Conservation (phyloP, 78 protist species). For the Dictyostelium capitatum region DNA sequence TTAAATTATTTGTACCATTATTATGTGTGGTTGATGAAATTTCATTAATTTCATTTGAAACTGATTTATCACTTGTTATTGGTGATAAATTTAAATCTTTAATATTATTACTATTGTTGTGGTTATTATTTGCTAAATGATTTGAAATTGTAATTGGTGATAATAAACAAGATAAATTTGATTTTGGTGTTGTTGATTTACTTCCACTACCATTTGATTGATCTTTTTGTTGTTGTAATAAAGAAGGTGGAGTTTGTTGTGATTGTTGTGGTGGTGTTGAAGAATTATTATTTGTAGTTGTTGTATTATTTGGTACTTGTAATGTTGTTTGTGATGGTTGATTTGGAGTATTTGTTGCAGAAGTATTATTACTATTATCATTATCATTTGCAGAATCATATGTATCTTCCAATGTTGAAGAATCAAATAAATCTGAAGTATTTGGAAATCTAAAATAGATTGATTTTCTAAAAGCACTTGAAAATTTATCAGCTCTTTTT, state of each 20-base stretch:
- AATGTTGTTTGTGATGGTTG: conserved; percentile 12
- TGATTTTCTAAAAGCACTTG: conserved; percentile 65
- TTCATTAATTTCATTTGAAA: conserved; percentile 1
- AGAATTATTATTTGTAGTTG: not conserved
- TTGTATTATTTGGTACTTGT: not conserved
- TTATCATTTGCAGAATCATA: not conserved
- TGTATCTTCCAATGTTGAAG: conserved; percentile 34
- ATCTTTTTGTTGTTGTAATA: not conserved
- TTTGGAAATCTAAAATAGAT: conserved; percentile 75
- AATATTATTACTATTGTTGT: not conserved
- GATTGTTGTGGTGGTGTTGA: not conserved
- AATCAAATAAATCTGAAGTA: conserved; percentile 42
- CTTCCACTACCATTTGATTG: not conserved
- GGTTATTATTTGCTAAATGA: not conserved
- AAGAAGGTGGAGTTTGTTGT: not conserved
- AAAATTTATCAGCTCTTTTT: conserved; percentile 62
- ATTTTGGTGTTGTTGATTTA: conserved; percentile 42
- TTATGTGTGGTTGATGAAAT: not conserved
- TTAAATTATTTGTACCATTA: not conserved
- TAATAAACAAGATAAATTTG: conserved; percentile 19
- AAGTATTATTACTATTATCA: not conserved
- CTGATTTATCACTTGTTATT: not conserved
- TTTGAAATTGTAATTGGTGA: conserved; percentile 31
- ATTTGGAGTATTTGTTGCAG: not conserved
- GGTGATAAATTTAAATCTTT: conserved; percentile 13